phyloP scores from a whole-genome alignment of 345 rosid species.

The Adansonia digitata region DNA sequence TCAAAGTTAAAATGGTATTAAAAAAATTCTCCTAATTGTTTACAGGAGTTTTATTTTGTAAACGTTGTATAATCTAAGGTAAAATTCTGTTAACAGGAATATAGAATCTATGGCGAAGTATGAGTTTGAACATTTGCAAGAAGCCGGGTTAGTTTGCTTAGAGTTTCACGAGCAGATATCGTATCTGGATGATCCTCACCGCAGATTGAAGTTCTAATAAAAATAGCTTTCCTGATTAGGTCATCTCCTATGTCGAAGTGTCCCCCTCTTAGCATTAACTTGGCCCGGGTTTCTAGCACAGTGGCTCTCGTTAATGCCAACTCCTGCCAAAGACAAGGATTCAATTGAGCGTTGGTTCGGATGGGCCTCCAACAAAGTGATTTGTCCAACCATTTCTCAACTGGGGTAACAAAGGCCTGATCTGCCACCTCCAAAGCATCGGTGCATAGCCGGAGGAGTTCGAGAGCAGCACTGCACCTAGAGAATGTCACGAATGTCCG shows the following conservation, averaged over 20 bases:
- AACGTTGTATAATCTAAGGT: slow-evolving; percentile 41
- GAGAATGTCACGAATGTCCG: slow-evolving; percentile 75
- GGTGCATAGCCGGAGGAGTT: slow-evolving; percentile 84
- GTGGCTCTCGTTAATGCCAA: slow-evolving; percentile 81
- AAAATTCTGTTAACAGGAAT: slow-evolving; percentile 31
- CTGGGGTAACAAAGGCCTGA: slow-evolving; percentile 75
- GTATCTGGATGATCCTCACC: slow-evolving; percentile 93
- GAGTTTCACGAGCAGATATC: slow-evolving; percentile 66
- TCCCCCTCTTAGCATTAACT: slow-evolving; percentile 83
- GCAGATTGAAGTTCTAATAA: slow-evolving; percentile 72
- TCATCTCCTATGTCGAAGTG: slow-evolving; percentile 86
- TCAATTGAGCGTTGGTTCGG: slow-evolving; percentile 77
- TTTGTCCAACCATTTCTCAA: slow-evolving; percentile 76
- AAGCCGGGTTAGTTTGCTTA: slow-evolving; percentile 79
- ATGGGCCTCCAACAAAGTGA: slow-evolving; percentile 89
- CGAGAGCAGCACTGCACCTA: slow-evolving; percentile 73
- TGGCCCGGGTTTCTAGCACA: slow-evolving; percentile 85
- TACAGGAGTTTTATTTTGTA: slow-evolving; percentile 35
- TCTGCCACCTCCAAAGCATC: slow-evolving; percentile 82
- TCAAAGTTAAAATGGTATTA: neutral
- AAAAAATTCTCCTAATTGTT: slow-evolving; percentile 28
- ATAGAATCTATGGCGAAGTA: slow-evolving; percentile 49
- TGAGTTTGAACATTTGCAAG: slow-evolving; percentile 68
- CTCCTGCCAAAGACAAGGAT: slow-evolving; percentile 92
- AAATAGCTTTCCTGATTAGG: slow-evolving; percentile 80